Conservation (phyloP, 257 asterid genomes). For the Rubia yunnanensis region DNA sequence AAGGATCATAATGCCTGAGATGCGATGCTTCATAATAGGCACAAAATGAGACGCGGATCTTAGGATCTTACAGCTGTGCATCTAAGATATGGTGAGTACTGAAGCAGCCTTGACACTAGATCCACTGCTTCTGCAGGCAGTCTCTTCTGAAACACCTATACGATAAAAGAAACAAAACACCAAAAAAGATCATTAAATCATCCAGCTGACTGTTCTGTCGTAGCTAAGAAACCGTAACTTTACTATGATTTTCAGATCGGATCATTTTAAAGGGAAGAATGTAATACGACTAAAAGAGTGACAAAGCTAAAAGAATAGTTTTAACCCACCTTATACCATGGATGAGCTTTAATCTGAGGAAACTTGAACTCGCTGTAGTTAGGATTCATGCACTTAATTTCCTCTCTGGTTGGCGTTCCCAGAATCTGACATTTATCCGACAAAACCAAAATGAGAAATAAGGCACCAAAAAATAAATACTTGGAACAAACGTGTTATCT, state of each 20-base stretch:
- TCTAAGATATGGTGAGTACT: conserved; percentile 79
- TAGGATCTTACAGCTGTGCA: conserved; percentile 69
- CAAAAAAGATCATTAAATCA: conserved; percentile 1
- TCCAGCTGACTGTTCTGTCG: background rate
- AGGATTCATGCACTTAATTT: conserved; percentile 93
- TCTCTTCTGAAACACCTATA: conserved; percentile 61
- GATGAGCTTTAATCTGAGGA: conserved; percentile 89
- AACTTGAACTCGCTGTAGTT: conserved; percentile 77
- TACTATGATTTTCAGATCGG: background rate
- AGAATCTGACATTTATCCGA: conserved; percentile 34
- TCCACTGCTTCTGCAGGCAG: conserved; percentile 78
- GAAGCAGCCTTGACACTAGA: conserved; percentile 82
- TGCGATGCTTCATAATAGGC: background rate
- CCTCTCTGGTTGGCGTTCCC: conserved; percentile 95
- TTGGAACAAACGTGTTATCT: background rate
- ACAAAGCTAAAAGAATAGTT: background rate
- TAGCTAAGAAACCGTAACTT: background rate
- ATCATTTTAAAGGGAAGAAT: background rate
- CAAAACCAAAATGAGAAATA: background rate
- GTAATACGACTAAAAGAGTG: background rate
- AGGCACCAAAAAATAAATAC: background rate
- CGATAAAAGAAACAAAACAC: background rate
- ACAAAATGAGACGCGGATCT: background rate
- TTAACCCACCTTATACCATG: conserved; percentile 85
- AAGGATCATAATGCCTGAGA: background rate